These are phyloP conservation scores for Geranium brycei DNA, from an alignment of 345 rosid genomes.

Conservation along the genomic window DNA sequence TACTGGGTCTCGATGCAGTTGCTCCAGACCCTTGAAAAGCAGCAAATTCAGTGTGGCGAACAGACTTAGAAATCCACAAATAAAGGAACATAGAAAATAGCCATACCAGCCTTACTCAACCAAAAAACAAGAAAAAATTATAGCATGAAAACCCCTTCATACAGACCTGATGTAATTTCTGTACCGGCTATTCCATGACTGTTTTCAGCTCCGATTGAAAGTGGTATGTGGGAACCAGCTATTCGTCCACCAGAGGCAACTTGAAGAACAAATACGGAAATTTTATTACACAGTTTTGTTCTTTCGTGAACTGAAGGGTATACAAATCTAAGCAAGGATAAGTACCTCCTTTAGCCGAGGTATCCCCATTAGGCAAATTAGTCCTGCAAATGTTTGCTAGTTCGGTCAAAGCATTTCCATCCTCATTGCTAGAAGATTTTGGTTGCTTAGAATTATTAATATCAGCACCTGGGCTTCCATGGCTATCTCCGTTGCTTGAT, in stretches of 20 bases:
- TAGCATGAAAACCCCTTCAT: conserved; percentile 1
- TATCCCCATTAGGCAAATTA: conserved; percentile 35
- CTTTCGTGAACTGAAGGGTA: too few species aligned
- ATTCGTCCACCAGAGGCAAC: conserved; percentile 22
- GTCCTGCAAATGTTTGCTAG: conserved; percentile 27
- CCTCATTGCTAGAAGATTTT: conserved; percentile 35
- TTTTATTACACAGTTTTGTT: too few species aligned
- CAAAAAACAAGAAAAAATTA: too few species aligned
- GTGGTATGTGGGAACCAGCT: conserved; percentile 21
- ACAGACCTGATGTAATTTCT: conserved; percentile 40
- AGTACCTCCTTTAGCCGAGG: conserved; percentile 32
- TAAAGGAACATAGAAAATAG: background rate
- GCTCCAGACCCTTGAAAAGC: conserved; percentile 31
- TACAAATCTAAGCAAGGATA: conserved; percentile 15
- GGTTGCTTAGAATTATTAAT: conserved; percentile 32
- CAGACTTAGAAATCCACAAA: background rate
- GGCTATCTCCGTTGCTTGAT: conserved; percentile 37
- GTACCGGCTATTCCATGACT: conserved; percentile 23
- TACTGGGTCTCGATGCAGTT: conserved; percentile 24
- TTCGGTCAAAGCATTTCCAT: conserved; percentile 31
- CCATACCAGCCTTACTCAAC: background rate
- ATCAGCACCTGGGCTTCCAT: conserved; percentile 38
- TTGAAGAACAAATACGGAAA: conserved; percentile 6
- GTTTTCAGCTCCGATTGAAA: conserved; percentile 27
- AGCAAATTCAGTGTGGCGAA: conserved; percentile 3